Evolutionary conservation across 1,284 basidiomycete genomes (phyloP).

Genomic region (Fomitiporia mediterranea): DNA sequence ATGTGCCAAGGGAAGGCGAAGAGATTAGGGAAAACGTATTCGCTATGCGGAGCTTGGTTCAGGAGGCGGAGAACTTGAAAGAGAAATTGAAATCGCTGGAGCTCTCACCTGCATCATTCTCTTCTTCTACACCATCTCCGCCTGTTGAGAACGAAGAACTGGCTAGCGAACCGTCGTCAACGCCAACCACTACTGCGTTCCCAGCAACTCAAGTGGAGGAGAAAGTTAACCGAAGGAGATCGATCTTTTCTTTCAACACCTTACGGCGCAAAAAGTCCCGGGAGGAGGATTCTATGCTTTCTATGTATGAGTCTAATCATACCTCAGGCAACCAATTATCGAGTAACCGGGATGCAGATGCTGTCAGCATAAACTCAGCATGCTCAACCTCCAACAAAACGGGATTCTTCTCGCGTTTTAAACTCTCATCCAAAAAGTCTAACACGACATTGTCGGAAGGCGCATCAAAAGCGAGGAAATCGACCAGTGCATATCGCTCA

Average conservation of each 20-base stretch:
- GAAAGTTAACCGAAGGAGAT: constrained; percentile 5
- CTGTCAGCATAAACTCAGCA: background rate
- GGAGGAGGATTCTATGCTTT: background rate
- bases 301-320: background rate
- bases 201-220: background rate
- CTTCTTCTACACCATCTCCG: background rate
- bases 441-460: constrained; percentile 22
- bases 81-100: constrained; percentile 14
- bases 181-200: background rate
- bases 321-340: background rate
- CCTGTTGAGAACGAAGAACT: background rate
- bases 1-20: background rate
- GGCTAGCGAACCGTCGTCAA: background rate
- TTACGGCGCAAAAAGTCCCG: constrained; percentile 15
- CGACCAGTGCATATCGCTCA: constrained; percentile 3
- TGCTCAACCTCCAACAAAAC: background rate
- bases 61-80: constrained; percentile 15
- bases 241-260: constrained; percentile 16
- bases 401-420: constrained; percentile 15
- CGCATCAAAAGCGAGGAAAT: background rate
- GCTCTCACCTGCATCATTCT: background rate
- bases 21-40: constrained; percentile 12
- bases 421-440: constrained; percentile 31
- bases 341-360: background rate
- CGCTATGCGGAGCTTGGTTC: constrained; percentile 16